Evolutionary conservation across 768 basidiomycete species (phyloP), one percentile per base, ranked within the genome.

Genomic region (Boletus fagicola): DNA sequence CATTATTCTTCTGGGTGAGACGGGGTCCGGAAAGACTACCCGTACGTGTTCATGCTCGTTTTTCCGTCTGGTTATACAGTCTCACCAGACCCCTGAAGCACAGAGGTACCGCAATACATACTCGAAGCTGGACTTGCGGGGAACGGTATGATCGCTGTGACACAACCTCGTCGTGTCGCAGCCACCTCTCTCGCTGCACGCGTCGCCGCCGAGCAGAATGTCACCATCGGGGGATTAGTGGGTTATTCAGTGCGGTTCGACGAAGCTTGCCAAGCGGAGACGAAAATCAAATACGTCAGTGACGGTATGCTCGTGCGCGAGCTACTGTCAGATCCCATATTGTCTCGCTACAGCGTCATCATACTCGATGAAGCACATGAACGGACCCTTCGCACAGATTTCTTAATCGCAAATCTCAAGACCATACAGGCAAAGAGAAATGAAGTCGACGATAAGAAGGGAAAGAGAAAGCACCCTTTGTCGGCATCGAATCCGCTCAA

Each of bases 281-380:
- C 97, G 4, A 83, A 87, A 48, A 90, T 98, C 74, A 98, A 98
- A 75, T 99, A 94, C 68, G 81, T 97, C 73, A 98, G 95, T 54
- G 97, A 99, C 65, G 97, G 97, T 60, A 98, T 98, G 91, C 86
- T 98, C 62, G 88, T 95, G 43, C 84, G 94, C 43, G 97, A 99
- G 78, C 82, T 95, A 49, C 80, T 95, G 59, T 83, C 82, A 43
- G 93, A 95, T 68, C 78, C 84, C 16, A 69, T 88, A 33, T 78
- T 98, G 46, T 85, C 84, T 52, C 80, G 80, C 56, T 99, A 98
- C 74, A 89, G 90, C 67, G 84, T 94, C 31, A 79, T 99, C 51
- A 80, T 98, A 55, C 86, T 99, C 43, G 97, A 99, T 65, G 97
- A 99, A 71, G 97, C 97, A 0, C 97, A 99, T 73, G 97, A 99